Evolutionary conservation across 164 flowering plant genomes (phyloP), one percentile per base, ranked within the genome.

Genomic region (Stephania japonica): DNA sequence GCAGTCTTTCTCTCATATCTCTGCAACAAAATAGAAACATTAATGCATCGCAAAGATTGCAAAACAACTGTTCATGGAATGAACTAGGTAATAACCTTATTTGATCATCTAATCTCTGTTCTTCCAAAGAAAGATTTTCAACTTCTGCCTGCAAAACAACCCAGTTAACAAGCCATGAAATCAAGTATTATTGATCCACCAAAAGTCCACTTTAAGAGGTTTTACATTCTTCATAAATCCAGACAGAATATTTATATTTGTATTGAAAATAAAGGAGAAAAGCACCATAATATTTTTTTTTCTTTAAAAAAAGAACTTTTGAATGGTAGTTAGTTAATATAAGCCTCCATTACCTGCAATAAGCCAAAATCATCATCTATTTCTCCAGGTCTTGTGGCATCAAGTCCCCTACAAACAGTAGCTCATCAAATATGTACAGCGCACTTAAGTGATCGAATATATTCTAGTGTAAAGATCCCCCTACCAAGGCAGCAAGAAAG

Each of bases 1-100:
- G 85, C 74, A 95, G 78, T 76, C 90, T 85, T 81, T 95, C 97
- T 84, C 91, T 94, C 90, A 91, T 90, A 70, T 88, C 97, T 83
- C 99, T 95, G 92, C 75, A 83, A 76, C 64, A 75, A 74, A 67
- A 12, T 43, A 47, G 49, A 81, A 74, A 56, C 47, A 53, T 80
- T 70, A 81, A 82, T 76, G 75, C 23, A 66, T 61, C 44, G 26
- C 42, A 78, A 71, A 56, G 32, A 8, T 27, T 18, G 43, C 27
- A 47, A 4, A 53, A n/a, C 70, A 71, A 71, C 12, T 59, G 12
- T 25, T 44, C 56, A 25, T 53, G 70, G 25, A 43, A 42, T 43
- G 16, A 71, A 64, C 12, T 23, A 38, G 1, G 18, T 7, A 78
- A 90, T 7, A 78, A 90, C 91, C 89, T 85, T 80, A 86, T 83